A percentile compares a stretch with the other conserved stretches of the same genome.
These are phyloP conservation scores for Aspergillus japonicus DNA, from an alignment of 2,329 filamentous ascomycete species.

Conservation along the genomic window DNA sequence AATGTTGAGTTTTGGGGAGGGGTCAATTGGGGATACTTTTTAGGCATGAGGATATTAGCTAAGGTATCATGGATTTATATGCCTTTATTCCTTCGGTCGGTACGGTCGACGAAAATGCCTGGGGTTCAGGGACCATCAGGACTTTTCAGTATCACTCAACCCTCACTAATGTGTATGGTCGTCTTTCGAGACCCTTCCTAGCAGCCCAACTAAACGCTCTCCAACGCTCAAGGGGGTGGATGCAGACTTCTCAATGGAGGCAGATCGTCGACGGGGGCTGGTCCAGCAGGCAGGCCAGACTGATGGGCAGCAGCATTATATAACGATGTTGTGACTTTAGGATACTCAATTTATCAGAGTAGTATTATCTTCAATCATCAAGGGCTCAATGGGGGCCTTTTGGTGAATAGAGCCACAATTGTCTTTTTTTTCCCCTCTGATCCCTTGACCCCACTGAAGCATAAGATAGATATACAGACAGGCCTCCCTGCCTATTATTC, in stretches of 20 bases:
- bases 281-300: conserved; percentile 5
- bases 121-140: no score
- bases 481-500: not conserved
- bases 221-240: conserved; percentile 1
- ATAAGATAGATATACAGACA: not conserved
- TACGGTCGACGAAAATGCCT: no score
- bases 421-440: no score
- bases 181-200: not conserved
- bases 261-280: conserved; percentile 19
- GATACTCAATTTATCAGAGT: not conserved
- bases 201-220: not conserved
- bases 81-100: no score
- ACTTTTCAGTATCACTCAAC: no score
- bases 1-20: not conserved
- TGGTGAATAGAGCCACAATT: not conserved
- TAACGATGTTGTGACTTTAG: not conserved
- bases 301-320: not conserved
- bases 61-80: no score
- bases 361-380: not conserved
- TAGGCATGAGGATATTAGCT: no score
- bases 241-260: conserved; percentile 3
- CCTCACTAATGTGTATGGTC: not conserved
- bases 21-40: not conserved
- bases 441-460: not conserved
- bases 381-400: not conserved